Evolutionary conservation across 129 eudicot genomes (phyloP).

Genomic region (Apium graveolens): DNA sequence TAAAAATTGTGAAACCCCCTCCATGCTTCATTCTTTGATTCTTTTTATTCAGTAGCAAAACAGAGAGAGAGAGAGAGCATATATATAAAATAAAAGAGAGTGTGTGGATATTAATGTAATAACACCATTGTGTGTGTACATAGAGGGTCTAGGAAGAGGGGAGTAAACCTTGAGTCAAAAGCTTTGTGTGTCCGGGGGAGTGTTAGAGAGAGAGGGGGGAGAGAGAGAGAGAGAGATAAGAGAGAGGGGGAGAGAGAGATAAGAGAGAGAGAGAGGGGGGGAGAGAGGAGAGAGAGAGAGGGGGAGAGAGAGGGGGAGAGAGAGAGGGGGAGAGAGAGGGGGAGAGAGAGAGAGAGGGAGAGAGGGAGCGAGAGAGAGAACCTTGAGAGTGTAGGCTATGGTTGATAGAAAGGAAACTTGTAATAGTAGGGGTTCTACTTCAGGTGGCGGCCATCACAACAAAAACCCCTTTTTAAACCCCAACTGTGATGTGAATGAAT

Average conservation of each 20-base stretch:
- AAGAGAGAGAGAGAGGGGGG: neutral
- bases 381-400: neutral
- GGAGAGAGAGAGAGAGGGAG: neutral
- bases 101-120: neutral
- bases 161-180: too few relatives aligned
- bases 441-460: neutral
- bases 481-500: neutral
- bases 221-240: neutral
- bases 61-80: neutral
- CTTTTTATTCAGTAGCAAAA: neutral
- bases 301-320: constrained; percentile 4
- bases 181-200: too few relatives aligned
- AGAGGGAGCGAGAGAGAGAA: neutral
- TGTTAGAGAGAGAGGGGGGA: neutral
- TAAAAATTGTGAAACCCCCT: neutral
- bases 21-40: neutral
- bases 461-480: neutral
- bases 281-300: neutral
- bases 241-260: neutral
- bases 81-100: too few relatives aligned
- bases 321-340: too few relatives aligned
- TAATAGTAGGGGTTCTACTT: neutral
- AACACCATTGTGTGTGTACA: neutral
- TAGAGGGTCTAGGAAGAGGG: neutral
- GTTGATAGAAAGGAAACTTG: neutral